phyloP scores from a whole-genome alignment of 352 stramenopile species.

The Globisporangium mamillatum region DNA sequence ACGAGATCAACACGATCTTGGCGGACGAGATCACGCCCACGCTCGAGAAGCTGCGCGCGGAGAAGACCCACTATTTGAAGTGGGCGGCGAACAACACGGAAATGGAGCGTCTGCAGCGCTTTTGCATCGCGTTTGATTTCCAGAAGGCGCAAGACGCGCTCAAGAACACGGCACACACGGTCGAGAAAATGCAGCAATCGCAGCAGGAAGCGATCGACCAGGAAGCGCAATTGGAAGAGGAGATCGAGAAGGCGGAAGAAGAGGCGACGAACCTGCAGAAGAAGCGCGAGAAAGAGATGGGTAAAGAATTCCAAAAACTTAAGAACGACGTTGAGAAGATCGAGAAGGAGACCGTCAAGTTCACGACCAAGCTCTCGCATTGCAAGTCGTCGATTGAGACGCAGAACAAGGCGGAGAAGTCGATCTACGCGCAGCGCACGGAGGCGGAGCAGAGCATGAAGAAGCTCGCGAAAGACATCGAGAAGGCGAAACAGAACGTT shows the following conservation, averaged over 20 bases:
- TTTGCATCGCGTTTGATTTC: slow-evolving; percentile 97
- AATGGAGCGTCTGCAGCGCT: slow-evolving; percentile 96
- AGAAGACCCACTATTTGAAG: slow-evolving; percentile 98
- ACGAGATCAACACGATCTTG: slow-evolving; percentile 98
- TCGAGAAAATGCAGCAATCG: slow-evolving; percentile 87
- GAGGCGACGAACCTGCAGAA: slow-evolving; percentile 83
- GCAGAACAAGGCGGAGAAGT: slow-evolving; percentile 54
- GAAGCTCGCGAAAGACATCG: slow-evolving; percentile 84
- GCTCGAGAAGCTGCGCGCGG: slow-evolving; percentile 95
- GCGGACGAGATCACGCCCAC: slow-evolving; percentile 99
- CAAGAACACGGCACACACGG: slow-evolving; percentile 82
- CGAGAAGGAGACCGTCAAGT: slow-evolving; percentile 82
- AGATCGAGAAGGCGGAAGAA: slow-evolving; percentile 78
- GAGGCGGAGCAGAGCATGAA: slow-evolving; percentile 78
- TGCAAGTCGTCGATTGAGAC: slow-evolving; percentile 68
- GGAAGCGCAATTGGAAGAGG: slow-evolving; percentile 48
- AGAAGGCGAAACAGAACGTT: slow-evolving; percentile 63
- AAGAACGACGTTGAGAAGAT: slow-evolving; percentile 81
- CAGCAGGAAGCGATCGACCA: slow-evolving; percentile 67
- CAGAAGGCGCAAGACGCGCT: slow-evolving; percentile 87
- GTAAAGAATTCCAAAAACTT: slow-evolving; percentile 77
- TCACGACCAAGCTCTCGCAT: slow-evolving; percentile 78
- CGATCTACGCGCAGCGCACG: slow-evolving; percentile 63
- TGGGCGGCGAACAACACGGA: slow-evolving; percentile 98
- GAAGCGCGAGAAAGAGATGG: slow-evolving; percentile 80